Base-by-base conservation (phyloP, 2,329 filamentous ascomycete species). In the Stemphylium beticola region DNA sequence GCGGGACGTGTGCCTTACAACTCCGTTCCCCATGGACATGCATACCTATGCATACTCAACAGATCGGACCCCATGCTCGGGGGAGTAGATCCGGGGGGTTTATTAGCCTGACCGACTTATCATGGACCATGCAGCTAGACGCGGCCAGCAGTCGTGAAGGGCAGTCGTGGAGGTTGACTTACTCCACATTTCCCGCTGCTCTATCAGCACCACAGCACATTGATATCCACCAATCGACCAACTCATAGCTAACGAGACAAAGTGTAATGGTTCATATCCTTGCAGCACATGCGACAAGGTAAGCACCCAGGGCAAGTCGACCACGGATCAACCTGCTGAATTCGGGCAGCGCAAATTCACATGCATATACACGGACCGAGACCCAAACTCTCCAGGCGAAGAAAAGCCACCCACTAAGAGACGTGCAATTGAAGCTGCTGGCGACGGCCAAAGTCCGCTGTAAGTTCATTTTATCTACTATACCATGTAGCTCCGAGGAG, bases 281-380 rank as follows among this genome's bases (percentile, higher is more conserved):
- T 88, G 85, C 71, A 80, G 79, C 54, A 83, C 82, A 20, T 88
- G 85, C 72, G 74, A 77, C 39, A 86, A 84, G 74, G 81, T 83
- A 69, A 75, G 46, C 36, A 18, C 10, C 5, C 22, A 24, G 6
- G 22, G 26, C 33, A 12, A 31, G 11, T 18, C 26, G 31, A 11
- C 20, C 36, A 34, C 46, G 22, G 15, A 29, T 43, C 18, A 26
- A 2, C 22, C 10, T 50, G 51, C 63, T 72, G 44, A 73, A 59
- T 6, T 14, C n/a, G n/a, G n/a, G 12, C 55, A 75, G 74, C 72
- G 75, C 39, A 75, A 75, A 38, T 77, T 77, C 51, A 72, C 70
- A 22, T 77, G 75, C 58, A 66, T 72, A 36, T 77, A 76, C 51
- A 45, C 66, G 24, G 75, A 77, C 33, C 71, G 74, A 46, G 73